Base-by-base conservation (phyloP, 2,329 filamentous ascomycete species). In the Plectosphaerella sp. region DNA sequence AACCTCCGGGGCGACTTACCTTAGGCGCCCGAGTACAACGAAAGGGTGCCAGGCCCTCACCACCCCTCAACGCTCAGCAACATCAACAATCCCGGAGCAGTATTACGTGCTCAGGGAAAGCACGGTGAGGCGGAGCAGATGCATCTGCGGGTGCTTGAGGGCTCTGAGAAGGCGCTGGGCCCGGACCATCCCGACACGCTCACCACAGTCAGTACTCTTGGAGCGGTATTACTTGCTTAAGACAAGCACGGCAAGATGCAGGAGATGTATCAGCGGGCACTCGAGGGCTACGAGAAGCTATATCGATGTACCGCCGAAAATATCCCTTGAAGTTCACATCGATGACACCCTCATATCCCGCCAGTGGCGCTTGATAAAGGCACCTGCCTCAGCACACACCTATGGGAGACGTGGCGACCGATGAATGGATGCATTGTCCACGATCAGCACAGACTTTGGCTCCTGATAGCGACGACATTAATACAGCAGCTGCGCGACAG, bases 381-480 rank as follows among this genome's bases (percentile, higher is more conserved):
- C 57, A 1, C 58, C 57, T 11, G 55, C 58, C 4, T 60, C 49
- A 47, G 24, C 2, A 49, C 58, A 68, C 57, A 69, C 57, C 53
- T 66, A 53, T 49, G 51, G 16, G n/a, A 68, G 59, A 22, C 53
- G 54, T 10, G 59, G 57, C 41, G 54, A 62, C 33, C 57, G 52
- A 57, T 70, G 61, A 48, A 63, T 64, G 14, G 63, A 65, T 15
- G 62, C 62, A 55, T 68, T 69, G 51, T 70, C 67, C 57, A 70
- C 69, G 8, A 69, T 54, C 5, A 70, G 57, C 11, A 71, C 63
- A 12, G 64, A 70, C 47, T 65, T 66, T 36, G 59, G 62, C 54
- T 67, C 61, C 28, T 62, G 67, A 52, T 56, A 69, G 53, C 52
- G 61, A 20, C 64, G 57, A 53, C 63, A 69, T 41, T 61, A 52